Evolutionary conservation across 192 early-diverging fungal genomes (phyloP).

Genomic region (Podila epigama): DNA sequence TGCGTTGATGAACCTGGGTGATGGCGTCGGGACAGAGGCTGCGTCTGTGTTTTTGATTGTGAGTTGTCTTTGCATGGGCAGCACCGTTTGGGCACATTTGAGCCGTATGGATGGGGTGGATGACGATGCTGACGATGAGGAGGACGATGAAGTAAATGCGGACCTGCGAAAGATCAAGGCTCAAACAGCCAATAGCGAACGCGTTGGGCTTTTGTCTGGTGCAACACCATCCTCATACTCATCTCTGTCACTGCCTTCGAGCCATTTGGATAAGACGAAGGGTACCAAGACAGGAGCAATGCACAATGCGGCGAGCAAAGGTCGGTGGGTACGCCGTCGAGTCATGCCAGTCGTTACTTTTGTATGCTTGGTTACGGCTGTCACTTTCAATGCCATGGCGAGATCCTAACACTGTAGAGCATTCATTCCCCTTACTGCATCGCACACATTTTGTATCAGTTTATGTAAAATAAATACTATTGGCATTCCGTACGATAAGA

Average conservation of each 20-base stretch:
- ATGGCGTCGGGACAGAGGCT: constrained; percentile 32
- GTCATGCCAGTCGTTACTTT: constrained; percentile 30
- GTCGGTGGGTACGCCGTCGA: constrained; percentile 32
- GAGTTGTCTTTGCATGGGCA: constrained; percentile 42
- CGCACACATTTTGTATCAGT: not conserved
- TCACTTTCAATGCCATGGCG: constrained; percentile 20
- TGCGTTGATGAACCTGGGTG: constrained; percentile 46
- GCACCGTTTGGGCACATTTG: constrained; percentile 42
- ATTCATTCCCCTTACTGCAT: not conserved
- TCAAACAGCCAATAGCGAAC: constrained; percentile 10
- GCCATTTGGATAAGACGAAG: too few relatives aligned
- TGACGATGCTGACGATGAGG: not conserved
- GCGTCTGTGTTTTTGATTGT: constrained; percentile 35
- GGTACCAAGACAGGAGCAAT: too few relatives aligned
- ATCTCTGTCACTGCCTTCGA: not conserved
- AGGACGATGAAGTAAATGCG: not conserved
- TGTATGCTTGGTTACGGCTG: constrained; percentile 17
- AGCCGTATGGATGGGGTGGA: constrained; percentile 35
- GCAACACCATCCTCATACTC: not conserved
- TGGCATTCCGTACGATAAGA: not conserved
- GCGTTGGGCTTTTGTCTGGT: constrained; percentile 16
- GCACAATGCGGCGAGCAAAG: constrained; percentile 12
- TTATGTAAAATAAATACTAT: not conserved
- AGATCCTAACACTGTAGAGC: not conserved
- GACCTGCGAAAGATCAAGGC: not conserved